These are phyloP conservation scores for Forsythia suspensa DNA, from an alignment of 257 asterid genomes.

Conservation along the genomic window DNA sequence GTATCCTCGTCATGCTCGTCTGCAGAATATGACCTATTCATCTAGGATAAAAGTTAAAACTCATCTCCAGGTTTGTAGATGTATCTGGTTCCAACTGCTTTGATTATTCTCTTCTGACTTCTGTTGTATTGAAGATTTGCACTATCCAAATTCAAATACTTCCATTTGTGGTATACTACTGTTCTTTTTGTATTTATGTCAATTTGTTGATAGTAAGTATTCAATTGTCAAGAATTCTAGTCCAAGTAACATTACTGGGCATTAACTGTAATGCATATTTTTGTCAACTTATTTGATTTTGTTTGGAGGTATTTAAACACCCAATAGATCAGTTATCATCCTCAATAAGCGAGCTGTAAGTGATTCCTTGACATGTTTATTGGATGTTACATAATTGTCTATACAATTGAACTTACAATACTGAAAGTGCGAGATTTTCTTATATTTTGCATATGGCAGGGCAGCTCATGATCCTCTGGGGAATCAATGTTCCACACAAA, in stretches of 20 bases:
- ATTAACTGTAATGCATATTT: too few relatives aligned
- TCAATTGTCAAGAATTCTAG: too few relatives aligned
- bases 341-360: not conserved
- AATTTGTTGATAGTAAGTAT: too few relatives aligned
- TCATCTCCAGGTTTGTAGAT: conserved; percentile 55
- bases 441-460: not conserved
- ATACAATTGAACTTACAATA: not conserved
- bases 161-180: not conserved
- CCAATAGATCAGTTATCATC: too few relatives aligned
- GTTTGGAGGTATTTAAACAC: too few relatives aligned
- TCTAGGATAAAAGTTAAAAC: conserved; percentile 65
- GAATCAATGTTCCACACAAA: not conserved
- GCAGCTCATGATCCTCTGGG: not conserved
- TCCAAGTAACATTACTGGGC: too few relatives aligned
- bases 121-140: not conserved
- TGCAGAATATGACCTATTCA: conserved; percentile 86
- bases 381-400: not conserved
- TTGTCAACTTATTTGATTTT: conserved; percentile 1
- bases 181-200: too few relatives aligned
- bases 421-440: not conserved
- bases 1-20: conserved; percentile 88
- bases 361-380: not conserved
- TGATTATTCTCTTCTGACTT: too few relatives aligned
- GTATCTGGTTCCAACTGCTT: not conserved
- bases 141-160: not conserved